Evolutionary conservation across 2,329 filamentous ascomycete genomes (phyloP), one percentile per base, ranked within the genome.

Genomic region (Fusarium ambrosium): DNA sequence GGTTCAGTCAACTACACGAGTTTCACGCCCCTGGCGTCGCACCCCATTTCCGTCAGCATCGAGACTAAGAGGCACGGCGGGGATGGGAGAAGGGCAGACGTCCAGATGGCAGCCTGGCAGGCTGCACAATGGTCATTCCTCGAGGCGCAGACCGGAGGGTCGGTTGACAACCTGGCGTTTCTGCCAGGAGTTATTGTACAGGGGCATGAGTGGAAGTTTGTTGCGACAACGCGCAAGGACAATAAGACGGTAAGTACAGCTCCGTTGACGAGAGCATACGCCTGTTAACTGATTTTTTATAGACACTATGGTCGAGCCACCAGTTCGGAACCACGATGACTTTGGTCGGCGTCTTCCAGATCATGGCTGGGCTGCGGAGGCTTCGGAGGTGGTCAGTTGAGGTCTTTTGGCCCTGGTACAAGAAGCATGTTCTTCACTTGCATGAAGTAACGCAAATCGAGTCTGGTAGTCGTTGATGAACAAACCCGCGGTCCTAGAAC

Each of bases 171-270:
- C 10, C 37, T 68, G 24, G n/a, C 37, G 20, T 68, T 68, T 34
- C 24, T 71, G 2, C 69, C 69, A 11, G 65, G 65, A 2, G 32
- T 71, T 37, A 39, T 71, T 16, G 65, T 68, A 18, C 51, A 67
- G 29, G 68, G 68, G 4, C 41, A 70, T 27, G 43, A 70, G 43
- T 70, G 68, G 68, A 71, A 65, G 39, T 68, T 62, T 43, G 39
- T 71, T 14, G 65, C 65, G 8, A 68, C 65, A 3, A 71, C 61
- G 2, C 37, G 51, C 6, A 41, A 24, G 32, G 65, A 27, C 14
- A 24, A 37, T 16, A 62, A 62, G 37, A 71, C 65, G 37, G 69
- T 71, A 62, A 16, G 69, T 68, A 4, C 11, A 43, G 16, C 13
- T 34, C 22, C 10, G 27, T 34, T 24, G 6, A 10, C 16, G 27